phyloP scores from a whole-genome alignment of 1,284 basidiomycete genomes.

The Crepidotus sp. region DNA sequence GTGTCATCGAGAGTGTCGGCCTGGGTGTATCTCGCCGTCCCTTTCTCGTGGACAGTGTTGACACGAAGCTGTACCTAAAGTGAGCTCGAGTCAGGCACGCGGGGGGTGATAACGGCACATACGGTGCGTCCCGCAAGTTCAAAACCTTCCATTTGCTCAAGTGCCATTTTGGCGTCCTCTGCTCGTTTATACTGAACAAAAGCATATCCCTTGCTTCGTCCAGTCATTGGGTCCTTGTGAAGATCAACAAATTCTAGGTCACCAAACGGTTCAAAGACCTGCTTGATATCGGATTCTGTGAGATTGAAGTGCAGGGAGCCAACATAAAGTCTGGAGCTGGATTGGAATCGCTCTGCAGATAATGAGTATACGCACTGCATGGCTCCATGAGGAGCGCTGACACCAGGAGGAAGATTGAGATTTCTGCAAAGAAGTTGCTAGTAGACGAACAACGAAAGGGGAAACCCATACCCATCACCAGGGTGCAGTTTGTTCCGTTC shows the following conservation, averaged over 20 bases:
- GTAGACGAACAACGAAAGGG: slow-evolving; percentile 8
- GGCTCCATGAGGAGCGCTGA: slow-evolving; percentile 57
- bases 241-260: slow-evolving; percentile 97
- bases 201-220: slow-evolving; percentile 94
- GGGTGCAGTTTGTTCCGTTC: slow-evolving; percentile 87
- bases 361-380: slow-evolving; percentile 55
- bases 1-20: slow-evolving; percentile 78
- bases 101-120: slow-evolving; percentile 23
- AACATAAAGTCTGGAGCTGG: slow-evolving; percentile 73
- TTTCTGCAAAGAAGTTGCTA: slow-evolving; percentile 38
- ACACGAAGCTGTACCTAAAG: slow-evolving; percentile 60
- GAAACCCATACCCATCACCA: slow-evolving; percentile 55
- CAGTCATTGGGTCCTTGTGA: slow-evolving; percentile 87
- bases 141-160: slow-evolving; percentile 98
- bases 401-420: slow-evolving; percentile 69
- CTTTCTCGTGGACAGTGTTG: slow-evolving; percentile 87
- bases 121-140: slow-evolving; percentile 91
- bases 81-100: background rate
- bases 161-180: slow-evolving; percentile 90
- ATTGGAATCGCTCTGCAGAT: slow-evolving; percentile 3
- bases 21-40: slow-evolving; percentile 61
- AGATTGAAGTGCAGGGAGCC: slow-evolving; percentile 96
- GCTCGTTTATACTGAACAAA: slow-evolving; percentile 90
- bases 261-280: slow-evolving; percentile 98
- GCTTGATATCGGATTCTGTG: slow-evolving; percentile 90